Evolutionary conservation across 345 rosid genomes (phyloP), one percentile per base, ranked within the genome.

Genomic region (Salix udensis): DNA sequence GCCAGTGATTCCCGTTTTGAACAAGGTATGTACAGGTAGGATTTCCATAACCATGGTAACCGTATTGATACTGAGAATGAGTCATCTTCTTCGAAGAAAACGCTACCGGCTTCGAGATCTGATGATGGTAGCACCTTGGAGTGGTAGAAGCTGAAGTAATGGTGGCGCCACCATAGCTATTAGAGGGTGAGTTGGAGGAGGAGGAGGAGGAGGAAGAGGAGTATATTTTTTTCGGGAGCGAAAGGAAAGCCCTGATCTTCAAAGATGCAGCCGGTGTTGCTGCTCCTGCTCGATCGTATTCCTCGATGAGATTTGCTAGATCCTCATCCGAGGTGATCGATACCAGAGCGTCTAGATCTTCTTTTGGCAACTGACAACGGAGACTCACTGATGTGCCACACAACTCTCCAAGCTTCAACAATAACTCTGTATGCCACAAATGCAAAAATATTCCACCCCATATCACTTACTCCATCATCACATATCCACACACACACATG

Each of bases 291-390:
- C 90, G 85, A 81, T 91, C 97, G 75, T 95, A 95, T 82, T 93
- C 98, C 83, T 91, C 98, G 77, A 95, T 83, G 81, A 95, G 89
- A 88, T 91, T 93, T 23, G 82, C 84, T 18, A 95, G 88, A 81
- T 95, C 98, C 78, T 95, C 97, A 82, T 90, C 96, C 69, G 92
- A 91, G 74, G 93, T 85, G 66, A 95, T 80, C 39, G 93, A 87
- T 26, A 93, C 90, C 72, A 95, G 87, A 34, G 98, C 93, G 74
- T 95, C 98, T 2, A 95, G 88, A 82, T 95, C 98, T 67, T 91
- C 97, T 4, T 86, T 78, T 4, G 97, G 98, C 76, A 95, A 83
- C 78, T 93, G 96, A 83, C 97, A 95, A n/a, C 98, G 97, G 6
- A 95, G 74, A 80, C 58, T 81, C 84, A 87, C 88, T 46, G 84